Evolutionary conservation across 2,329 filamentous ascomycete genomes (phyloP).

Genomic region (Trichoderma asperellum): DNA sequence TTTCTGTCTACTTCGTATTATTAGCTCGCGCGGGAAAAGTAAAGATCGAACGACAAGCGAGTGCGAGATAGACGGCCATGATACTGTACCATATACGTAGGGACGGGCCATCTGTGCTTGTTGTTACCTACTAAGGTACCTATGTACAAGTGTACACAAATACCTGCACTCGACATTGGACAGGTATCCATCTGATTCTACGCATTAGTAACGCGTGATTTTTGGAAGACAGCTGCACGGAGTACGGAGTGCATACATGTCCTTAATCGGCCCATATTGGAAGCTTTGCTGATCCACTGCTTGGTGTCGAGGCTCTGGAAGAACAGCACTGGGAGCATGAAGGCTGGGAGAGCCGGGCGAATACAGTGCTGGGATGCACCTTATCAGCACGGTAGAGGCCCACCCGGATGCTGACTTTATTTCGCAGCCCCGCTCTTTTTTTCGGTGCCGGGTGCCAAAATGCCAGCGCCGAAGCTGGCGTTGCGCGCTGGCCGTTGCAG

Average conservation of each 20-base stretch:
- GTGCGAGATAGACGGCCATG: not conserved
- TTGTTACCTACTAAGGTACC: not conserved
- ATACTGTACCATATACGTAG: not conserved
- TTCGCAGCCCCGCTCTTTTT: constrained; percentile 3
- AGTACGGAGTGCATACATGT: constrained; percentile 16
- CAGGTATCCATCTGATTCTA: not conserved
- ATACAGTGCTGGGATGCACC: not conserved
- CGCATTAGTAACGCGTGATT: constrained; percentile 18
- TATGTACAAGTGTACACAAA: not conserved
- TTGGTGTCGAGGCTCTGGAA: not conserved
- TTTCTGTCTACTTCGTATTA: not conserved
- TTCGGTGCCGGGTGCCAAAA: constrained; percentile 19
- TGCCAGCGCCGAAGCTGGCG: not conserved
- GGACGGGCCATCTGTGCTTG: not conserved
- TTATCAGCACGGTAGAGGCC: not conserved
- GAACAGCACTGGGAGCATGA: not conserved
- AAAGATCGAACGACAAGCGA: not conserved
- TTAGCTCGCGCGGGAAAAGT: not conserved
- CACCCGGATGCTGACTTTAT: constrained; percentile 13
- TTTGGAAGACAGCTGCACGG: not conserved
- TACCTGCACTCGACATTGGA: not conserved
- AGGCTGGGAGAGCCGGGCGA: constrained; percentile 10
- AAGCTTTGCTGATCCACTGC: not conserved
- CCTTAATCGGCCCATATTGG: constrained; percentile 24
- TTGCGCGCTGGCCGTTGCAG: not conserved